Evolutionary conservation across 2,329 filamentous ascomycete species (phyloP).

Genomic region (Grosmannia serpens): DNA sequence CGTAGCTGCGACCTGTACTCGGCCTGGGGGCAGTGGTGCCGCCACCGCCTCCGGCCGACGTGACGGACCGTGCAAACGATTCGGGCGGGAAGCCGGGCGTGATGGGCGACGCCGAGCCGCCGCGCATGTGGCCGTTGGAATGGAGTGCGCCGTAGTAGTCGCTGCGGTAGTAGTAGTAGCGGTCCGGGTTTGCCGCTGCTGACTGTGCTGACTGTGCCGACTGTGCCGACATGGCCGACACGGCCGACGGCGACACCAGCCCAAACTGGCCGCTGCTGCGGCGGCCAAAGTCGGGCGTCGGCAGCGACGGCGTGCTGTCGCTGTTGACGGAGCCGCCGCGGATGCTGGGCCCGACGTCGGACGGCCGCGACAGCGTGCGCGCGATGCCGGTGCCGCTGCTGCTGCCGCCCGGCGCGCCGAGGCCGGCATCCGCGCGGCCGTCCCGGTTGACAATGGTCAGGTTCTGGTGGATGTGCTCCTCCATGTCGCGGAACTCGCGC

Average conservation of each 20-base stretch:
- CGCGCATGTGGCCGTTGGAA: constrained; percentile 16
- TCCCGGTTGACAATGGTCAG: constrained; percentile 63
- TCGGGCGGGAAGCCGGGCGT: constrained; percentile 35
- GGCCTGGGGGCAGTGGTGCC: constrained; percentile 32
- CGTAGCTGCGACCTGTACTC: constrained; percentile 48
- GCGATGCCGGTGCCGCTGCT: constrained; percentile 20
- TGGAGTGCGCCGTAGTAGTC: constrained; percentile 37
- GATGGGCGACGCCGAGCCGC: constrained; percentile 39
- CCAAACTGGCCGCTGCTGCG: constrained; percentile 56
- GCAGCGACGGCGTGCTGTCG: constrained; percentile 50
- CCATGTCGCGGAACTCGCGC: constrained; percentile 64
- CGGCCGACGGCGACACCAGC: constrained; percentile 29
- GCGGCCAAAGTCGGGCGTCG: constrained; percentile 53
- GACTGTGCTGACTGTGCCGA: not conserved
- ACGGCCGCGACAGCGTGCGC: constrained; percentile 36
- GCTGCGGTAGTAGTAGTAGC: constrained; percentile 38
- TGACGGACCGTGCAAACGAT: constrained; percentile 30
- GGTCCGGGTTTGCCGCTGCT: not conserved
- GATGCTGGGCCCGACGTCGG: constrained; percentile 37
- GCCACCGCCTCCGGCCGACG: constrained; percentile 19
- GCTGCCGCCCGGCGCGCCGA: no score
- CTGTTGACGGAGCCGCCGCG: constrained; percentile 51
- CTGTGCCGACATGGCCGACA: constrained; percentile 21
- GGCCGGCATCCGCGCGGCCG: constrained; percentile 28
- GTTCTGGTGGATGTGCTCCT: constrained; percentile 52